Evolutionary conservation across 305 asterid species (phyloP), one percentile per base, ranked within the genome.

Genomic region (Stenogyne calaminthoides): DNA sequence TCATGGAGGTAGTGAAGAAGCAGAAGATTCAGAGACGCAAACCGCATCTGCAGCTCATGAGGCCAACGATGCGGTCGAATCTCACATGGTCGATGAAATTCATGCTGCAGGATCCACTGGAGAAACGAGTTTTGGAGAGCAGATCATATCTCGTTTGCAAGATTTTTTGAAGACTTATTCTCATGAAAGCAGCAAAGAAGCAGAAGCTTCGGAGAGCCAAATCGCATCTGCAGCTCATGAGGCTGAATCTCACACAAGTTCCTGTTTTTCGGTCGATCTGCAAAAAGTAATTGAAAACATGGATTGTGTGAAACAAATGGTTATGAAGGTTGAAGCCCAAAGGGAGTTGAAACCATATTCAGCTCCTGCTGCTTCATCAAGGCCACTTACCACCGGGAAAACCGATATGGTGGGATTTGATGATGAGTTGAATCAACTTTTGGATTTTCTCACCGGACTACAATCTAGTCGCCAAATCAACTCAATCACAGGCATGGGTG

Each of bases 221-320:
- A 69, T 51, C 18, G 51, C 64, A 15, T 36, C 12, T 10, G 51
- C 52, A 36, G 73, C 64, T 37, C 8, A 18, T 6, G 52, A 12
- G 15, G 64, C 64, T 54, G 64, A 69, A 55, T 34, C 55, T n/a
- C 73, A 69, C 6, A 7, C 34, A 44, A 44, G 54, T 18, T 34
- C 73, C 11, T 8, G 36, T 15, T 61, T 56, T 32, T 11, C 9
- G 52, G 9, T 18, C 40, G 14, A 25, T 15, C 44, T 66, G 29
- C 20, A 27, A 40, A 66, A 47, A 46, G n/a, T 46, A 9, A 66
- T 66, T 2, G 27, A 46, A 47, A 11, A 27, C 2, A 47, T 66
- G 71, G 71, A 66, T 15, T 62, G 22, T 9, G 0, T 62, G 0
- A 62, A 7, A 8, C 7, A 66, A 25, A 1, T 44, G 46, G 57